Evolutionary conservation across 768 basidiomycete species (phyloP), one percentile per base, ranked within the genome.

Genomic region (Leccinum aurantiacum): DNA sequence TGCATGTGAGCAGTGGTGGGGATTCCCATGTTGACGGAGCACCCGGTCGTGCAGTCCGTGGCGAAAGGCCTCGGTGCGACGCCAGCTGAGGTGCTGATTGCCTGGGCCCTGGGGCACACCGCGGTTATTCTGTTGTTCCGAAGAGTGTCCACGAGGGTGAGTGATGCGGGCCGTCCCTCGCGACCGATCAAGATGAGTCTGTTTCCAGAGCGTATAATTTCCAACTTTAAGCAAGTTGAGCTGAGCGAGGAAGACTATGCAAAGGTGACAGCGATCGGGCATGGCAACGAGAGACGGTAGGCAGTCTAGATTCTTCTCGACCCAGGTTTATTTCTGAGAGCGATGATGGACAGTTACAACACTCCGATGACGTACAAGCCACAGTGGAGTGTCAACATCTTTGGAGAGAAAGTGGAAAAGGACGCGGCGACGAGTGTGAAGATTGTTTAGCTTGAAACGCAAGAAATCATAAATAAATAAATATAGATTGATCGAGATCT

Each of bases 41-140:
- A 90, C 70, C 73, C 84, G 4, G 77, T 76, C 49, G 82, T 95
- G 25, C 66, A 79, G 50, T 81, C 81, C 57, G 79, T 93, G 51
- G 91, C 91, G 22, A 72, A 84, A 61, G 80, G 78, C 66, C 79
- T 88, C 37, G 76, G 77, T 35, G 88, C 85, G 4, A 87, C 88
- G 1, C 77, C 90, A 3, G 93, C 91, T 0, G 90, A 95, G 72
- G 88, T 95, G 38, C 80, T 95, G 57, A 76, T 96, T 61, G 90
- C 91, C 0, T 95, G 91, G 91, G 88, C 25, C 25, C 25, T 27
- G 25, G 85, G 14, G 82, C 76, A 38, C 72, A 86, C 65, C 82
- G 91, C 46, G 93, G 91, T 13, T 88, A 86, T 73, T 86, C 86
- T 9, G 88, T 94, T 62, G 91, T 94, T 67, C 93, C 93, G 17